phyloP scores from a whole-genome alignment of 768 basidiomycete species.

The Piloderma croceum region DNA sequence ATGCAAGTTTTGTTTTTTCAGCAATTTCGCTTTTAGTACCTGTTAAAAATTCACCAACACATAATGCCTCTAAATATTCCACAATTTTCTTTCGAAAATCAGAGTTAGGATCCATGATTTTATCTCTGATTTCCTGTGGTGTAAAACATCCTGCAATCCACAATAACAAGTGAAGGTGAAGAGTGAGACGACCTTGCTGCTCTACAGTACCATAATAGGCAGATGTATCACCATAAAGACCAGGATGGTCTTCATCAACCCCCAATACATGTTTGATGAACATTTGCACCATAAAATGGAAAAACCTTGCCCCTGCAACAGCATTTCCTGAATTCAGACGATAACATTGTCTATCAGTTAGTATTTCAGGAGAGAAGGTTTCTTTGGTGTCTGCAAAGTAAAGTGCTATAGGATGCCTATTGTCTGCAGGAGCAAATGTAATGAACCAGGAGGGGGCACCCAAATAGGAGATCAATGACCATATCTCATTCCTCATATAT shows the following conservation, averaged over 20 bases:
- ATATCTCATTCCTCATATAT: slow-evolving; percentile 21
- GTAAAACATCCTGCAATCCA: slow-evolving; percentile 17
- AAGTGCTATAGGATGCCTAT: slow-evolving; percentile 27
- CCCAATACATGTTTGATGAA: slow-evolving; percentile 29
- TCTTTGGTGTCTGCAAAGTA: slow-evolving; percentile 27
- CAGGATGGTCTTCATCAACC: slow-evolving; percentile 10
- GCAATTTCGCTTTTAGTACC: neutral
- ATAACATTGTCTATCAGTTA: neutral
- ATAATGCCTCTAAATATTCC: slow-evolving; percentile 5
- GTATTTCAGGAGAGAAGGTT: slow-evolving; percentile 9
- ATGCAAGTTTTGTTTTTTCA: neutral
- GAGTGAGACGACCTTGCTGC: slow-evolving; percentile 31
- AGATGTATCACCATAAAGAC: slow-evolving; percentile 24
- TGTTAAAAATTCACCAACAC: slow-evolving; percentile 8
- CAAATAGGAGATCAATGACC: slow-evolving; percentile 13
- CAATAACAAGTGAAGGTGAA: slow-evolving; percentile 26
- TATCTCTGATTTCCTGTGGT: slow-evolving; percentile 14
- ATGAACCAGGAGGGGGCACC: slow-evolving; percentile 33
- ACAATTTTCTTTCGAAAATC: slow-evolving; percentile 8
- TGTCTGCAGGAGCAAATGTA: slow-evolving; percentile 32
- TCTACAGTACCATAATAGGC: slow-evolving; percentile 38
- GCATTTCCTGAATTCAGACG: slow-evolving; percentile 18
- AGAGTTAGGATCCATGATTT: slow-evolving; percentile 2
- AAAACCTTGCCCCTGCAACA: slow-evolving; percentile 27
- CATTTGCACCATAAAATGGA: slow-evolving; percentile 24